Evolutionary conservation across 2,329 filamentous ascomycete genomes (phyloP).

Genomic region (Trichophyton benhamiae): DNA sequence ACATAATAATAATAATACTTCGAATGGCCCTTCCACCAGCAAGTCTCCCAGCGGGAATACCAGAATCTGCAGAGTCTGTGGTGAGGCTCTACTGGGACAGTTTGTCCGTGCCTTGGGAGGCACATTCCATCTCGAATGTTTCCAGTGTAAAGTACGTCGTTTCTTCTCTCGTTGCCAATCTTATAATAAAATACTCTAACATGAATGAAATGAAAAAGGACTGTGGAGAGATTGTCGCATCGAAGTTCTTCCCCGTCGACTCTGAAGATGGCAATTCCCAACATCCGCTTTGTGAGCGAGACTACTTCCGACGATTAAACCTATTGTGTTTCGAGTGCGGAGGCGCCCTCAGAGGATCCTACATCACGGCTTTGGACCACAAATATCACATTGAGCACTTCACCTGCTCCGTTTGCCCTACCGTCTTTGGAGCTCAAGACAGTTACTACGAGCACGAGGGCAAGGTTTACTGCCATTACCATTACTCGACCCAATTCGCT

Average conservation of each 20-base stretch:
- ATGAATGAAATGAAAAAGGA: slow-evolving; percentile 47
- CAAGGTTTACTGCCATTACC: slow-evolving; percentile 94
- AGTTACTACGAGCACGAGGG: slow-evolving; percentile 98
- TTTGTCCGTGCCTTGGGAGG: slow-evolving; percentile 89
- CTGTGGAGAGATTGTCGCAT: slow-evolving; percentile 91
- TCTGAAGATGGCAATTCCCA: slow-evolving; percentile 71
- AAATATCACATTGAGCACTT: slow-evolving; percentile 99
- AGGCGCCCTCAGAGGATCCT: slow-evolving; percentile 84
- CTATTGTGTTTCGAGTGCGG: slow-evolving; percentile 86
- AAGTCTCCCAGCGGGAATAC: slow-evolving; percentile 28
- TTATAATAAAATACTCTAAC: neutral
- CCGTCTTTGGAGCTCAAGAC: slow-evolving; percentile 95
- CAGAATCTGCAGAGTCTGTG: slow-evolving; percentile 71
- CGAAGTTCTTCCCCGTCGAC: slow-evolving; percentile 96
- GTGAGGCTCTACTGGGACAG: slow-evolving; percentile 76
- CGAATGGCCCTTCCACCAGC: slow-evolving; percentile 22
- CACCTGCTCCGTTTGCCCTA: slow-evolving; percentile 91
- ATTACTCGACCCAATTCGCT: slow-evolving; percentile 95
- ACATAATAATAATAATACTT: slow-evolving; percentile 22
- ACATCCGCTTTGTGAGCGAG: slow-evolving; percentile 92
- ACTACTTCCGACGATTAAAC: slow-evolving; percentile 88
- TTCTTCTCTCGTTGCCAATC: neutral
- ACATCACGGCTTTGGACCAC: slow-evolving; percentile 92
- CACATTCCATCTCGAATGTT: slow-evolving; percentile 95
- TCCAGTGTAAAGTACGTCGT: slow-evolving; percentile 75